Evolutionary conservation across 1,284 basidiomycete genomes (phyloP), one percentile per base, ranked within the genome.

Genomic region (Austroboletus novae-zelandiae): DNA sequence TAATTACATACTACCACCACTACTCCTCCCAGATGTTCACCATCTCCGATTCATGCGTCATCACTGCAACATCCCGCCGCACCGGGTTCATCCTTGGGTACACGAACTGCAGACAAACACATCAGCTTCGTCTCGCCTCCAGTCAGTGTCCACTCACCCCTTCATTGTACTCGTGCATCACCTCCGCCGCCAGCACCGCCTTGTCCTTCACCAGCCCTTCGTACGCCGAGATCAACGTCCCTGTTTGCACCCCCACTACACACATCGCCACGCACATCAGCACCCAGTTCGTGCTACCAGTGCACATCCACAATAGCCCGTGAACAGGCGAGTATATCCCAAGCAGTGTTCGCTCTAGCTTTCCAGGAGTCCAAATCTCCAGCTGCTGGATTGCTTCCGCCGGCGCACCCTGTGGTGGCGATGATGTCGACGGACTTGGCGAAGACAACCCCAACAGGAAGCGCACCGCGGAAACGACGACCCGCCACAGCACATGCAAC

Each of bases 91-190:
- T 68, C 52, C 83, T 80, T 13, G 90, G 91, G 61, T 88, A 82
- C 9, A 94, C 91, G 64, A 91, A 93, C 89, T 93, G 54, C 4
- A 31, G 27, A 34, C 27, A 20, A 27, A 39, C 42, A 43, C 27
- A 11, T 57, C 29, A 57, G 42, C 8, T 34, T 23, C 39, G 6
- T 8, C 42, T 14, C 8, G 5, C 1, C 15, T 10, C 7, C 15
- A 5, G 6, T 11, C 39, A 18, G 41, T 39, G 36, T 18, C 6
- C 11, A 69, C 75, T 39, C 54, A 86, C 91, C 69, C 82, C 83
- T 64, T 84, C 74, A 59, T 94, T 88, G 64, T 94, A 94, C 69
- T 94, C 91, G 63, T 86, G 80, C 79, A 94, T 79, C 11, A 93
- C 89, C 64, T 94, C 91, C 5, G 83, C 78, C 31, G 86, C 79